These are phyloP conservation scores for Solanum hybrid DNA, from an alignment of 305 asterid genomes.

Conservation along the genomic window DNA sequence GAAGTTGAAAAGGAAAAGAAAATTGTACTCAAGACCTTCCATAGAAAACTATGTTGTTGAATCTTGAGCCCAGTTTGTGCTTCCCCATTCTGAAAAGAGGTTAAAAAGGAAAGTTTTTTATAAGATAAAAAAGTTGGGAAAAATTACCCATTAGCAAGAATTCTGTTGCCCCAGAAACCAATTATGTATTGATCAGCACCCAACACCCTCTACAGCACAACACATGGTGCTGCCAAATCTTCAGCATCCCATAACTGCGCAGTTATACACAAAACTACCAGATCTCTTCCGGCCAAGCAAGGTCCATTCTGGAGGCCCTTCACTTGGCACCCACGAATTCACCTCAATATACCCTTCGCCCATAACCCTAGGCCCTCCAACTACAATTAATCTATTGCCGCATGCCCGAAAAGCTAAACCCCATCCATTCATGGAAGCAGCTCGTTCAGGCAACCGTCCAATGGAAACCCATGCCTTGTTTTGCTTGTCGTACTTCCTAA, in stretches of 20 bases:
- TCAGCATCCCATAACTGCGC: conserved; percentile 91
- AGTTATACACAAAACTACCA: conserved; percentile 75
- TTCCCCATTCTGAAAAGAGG: conserved; percentile 23
- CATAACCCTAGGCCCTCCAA: conserved; percentile 67
- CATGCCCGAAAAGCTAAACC: conserved; percentile 92
- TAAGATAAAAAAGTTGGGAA: conserved; percentile 22
- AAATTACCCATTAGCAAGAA: conserved; percentile 65
- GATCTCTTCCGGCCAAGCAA: conserved; percentile 64
- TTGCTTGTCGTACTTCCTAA: conserved; percentile 50
- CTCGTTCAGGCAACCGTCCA: conserved; percentile 76
- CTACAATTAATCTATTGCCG: conserved; percentile 69
- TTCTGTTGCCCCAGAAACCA: conserved; percentile 39
- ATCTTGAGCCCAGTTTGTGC: conserved; percentile 46
- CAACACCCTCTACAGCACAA: conserved; percentile 12
- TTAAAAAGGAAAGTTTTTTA: conserved; percentile 3
- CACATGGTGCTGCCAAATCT: conserved; percentile 15
- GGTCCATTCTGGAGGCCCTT: conserved; percentile 67
- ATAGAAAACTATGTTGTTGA: conserved; percentile 37
- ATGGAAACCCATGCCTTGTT: conserved; percentile 42
- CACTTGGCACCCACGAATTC: conserved; percentile 75
- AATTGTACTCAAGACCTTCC: conserved; percentile 37
- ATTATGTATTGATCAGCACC: conserved; percentile 19
- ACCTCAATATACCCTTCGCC: conserved; percentile 78
- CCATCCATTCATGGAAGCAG: conserved; percentile 83
- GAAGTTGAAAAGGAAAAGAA: conserved; percentile 19